A percentile compares a stretch with the other conserved stretches of the same genome.
These are phyloP conservation scores for Wickerhamomyces canadensis DNA, from an alignment of 805 yeast genomes.

Conservation along the genomic window DNA sequence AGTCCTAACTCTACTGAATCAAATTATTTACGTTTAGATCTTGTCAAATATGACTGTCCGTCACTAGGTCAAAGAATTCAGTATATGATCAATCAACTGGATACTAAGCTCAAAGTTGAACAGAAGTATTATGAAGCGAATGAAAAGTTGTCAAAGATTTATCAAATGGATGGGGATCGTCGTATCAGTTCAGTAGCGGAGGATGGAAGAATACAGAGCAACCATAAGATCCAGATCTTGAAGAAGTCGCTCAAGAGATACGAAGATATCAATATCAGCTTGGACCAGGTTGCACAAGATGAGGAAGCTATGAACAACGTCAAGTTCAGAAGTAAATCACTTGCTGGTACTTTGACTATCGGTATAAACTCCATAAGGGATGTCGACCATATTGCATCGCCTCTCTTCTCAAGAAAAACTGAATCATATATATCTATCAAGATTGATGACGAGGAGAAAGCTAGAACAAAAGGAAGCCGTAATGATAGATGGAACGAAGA, in stretches of 20 bases:
- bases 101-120: slow-evolving; percentile 90
- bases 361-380: slow-evolving; percentile 77
- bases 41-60: slow-evolving; percentile 89
- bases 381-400: slow-evolving; percentile 88
- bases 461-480: slow-evolving; percentile 68
- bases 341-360: slow-evolving; percentile 73
- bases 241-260: slow-evolving; percentile 81
- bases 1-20: slow-evolving; percentile 26
- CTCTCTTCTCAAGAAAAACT: slow-evolving; percentile 70
- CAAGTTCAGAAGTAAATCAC: slow-evolving; percentile 72
- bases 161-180: slow-evolving; percentile 87
- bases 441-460: slow-evolving; percentile 83
- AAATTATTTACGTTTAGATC: slow-evolving; percentile 63
- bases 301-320: slow-evolving; percentile 64
- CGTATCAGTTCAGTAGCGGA: slow-evolving; percentile 83
- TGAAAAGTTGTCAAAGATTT: slow-evolving; percentile 79
- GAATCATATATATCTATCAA: slow-evolving; percentile 75
- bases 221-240: slow-evolving; percentile 77
- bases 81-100: slow-evolving; percentile 91
- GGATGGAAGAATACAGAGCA: slow-evolving; percentile 78
- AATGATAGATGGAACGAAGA: slow-evolving; percentile 81
- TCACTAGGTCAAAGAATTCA: slow-evolving; percentile 92
- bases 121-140: slow-evolving; percentile 90
- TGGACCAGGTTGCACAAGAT: slow-evolving; percentile 57
- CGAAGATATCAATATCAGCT: slow-evolving; percentile 76